Percentiles rank a stretch among this genome's conserved stretches.
phyloP scores from a whole-genome alignment of 139 green algal genomes.

The Closterium sp. region DNA sequence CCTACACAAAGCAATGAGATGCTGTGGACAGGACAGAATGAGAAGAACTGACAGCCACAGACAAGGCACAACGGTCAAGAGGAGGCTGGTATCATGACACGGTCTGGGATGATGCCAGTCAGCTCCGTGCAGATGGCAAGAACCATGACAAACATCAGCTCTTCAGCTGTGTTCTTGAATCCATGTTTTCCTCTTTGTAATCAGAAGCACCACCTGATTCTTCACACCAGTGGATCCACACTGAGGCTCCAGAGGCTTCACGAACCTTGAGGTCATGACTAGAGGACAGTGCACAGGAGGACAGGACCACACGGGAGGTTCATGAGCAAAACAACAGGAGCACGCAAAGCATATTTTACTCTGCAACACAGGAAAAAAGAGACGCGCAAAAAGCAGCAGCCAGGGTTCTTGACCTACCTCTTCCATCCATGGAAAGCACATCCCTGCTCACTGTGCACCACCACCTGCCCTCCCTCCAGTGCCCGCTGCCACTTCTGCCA shows the following conservation, averaged over 20 bases:
- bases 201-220: neutral
- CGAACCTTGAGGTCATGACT: neutral
- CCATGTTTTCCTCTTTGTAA: neutral
- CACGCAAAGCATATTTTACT: neutral
- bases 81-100: neutral
- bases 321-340: neutral
- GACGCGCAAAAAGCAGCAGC: neutral
- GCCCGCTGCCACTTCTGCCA: conserved; percentile 32
- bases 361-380: neutral
- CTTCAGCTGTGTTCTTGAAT: neutral
- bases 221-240: neutral
- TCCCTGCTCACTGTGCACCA: neutral
- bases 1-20: no score
- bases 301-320: neutral
- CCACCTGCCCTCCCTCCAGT: neutral
- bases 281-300: neutral
- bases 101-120: neutral
- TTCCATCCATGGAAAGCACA: neutral
- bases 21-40: no score
- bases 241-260: neutral
- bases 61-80: no score
- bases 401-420: neutral
- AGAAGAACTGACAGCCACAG: no score
- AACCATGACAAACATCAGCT: neutral
- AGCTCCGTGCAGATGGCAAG: neutral